phyloP scores from a whole-genome alignment of 202 grass and related monocot genomes.

The Dendrocalamus latiflorus region DNA sequence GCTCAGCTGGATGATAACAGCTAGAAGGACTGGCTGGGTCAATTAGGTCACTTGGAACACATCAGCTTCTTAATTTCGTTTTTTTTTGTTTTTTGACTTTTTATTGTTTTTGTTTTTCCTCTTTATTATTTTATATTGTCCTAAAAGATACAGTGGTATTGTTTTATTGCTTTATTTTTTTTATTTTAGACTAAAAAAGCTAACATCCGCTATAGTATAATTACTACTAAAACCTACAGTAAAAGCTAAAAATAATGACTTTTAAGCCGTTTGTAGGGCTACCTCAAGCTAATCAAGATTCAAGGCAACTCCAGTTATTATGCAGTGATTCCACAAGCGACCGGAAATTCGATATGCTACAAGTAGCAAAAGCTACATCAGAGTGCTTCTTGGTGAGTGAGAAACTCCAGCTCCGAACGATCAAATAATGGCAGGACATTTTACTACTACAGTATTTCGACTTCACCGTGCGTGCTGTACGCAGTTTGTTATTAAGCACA shows the following conservation, averaged over 20 bases:
- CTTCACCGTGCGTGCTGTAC: background rate
- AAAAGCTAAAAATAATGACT: too few relatives aligned
- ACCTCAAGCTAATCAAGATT: too few relatives aligned
- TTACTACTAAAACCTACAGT: too few relatives aligned
- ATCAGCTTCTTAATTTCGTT: too few relatives aligned
- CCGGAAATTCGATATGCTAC: background rate
- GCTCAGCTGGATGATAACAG: background rate
- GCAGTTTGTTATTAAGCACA: background rate
- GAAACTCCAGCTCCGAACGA: background rate
- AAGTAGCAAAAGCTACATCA: background rate
- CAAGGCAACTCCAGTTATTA: background rate
- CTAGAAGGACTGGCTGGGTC: background rate
- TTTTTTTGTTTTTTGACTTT: too few relatives aligned
- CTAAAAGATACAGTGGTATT: too few relatives aligned
- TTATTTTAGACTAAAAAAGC: too few relatives aligned
- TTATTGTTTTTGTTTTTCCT: too few relatives aligned
- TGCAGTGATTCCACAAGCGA: background rate
- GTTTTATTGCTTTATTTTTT: too few relatives aligned
- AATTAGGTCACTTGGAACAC: background rate
- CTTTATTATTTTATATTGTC: too few relatives aligned
- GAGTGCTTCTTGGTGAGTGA: background rate
- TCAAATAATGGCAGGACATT: background rate
- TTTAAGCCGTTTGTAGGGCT: too few relatives aligned
- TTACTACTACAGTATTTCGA: background rate
- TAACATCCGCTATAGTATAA: rapidly evolving